Evolutionary conservation across 2,329 filamentous ascomycete species (phyloP).

Genomic region (Diplodia corticola): DNA sequence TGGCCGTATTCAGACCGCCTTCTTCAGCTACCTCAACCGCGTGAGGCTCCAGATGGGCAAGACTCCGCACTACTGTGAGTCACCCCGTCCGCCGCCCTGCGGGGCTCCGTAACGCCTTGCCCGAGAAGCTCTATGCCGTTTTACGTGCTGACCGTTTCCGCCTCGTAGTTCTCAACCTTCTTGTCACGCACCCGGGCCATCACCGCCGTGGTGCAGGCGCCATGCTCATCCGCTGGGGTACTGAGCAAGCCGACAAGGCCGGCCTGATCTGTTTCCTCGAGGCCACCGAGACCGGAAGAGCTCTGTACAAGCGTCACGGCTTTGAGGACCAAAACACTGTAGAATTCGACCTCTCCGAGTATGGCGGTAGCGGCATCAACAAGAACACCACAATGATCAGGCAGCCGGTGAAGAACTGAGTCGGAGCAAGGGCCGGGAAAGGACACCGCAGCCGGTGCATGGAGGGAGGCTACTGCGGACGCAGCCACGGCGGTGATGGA

Average conservation of each 20-base stretch:
- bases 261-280: constrained; percentile 44
- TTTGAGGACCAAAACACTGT: constrained; percentile 30
- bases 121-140: background rate
- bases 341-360: constrained; percentile 33
- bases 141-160: constrained; percentile 34
- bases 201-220: constrained; percentile 18
- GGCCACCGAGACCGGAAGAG: constrained; percentile 38
- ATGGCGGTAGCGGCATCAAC: constrained; percentile 34
- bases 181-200: constrained; percentile 22
- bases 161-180: constrained; percentile 10
- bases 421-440: background rate
- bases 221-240: constrained; percentile 20
- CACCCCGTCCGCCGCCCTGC: background rate
- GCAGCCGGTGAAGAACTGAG: constrained; percentile 20
- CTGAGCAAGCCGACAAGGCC: constrained; percentile 34
- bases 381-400: constrained; percentile 36
- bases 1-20: background rate
- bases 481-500: too few species aligned
- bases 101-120: too few species aligned
- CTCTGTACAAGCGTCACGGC: constrained; percentile 37
- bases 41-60: constrained; percentile 1
- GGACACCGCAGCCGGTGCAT: background rate
- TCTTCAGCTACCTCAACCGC: constrained; percentile 10
- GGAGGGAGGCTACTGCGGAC: too few species aligned
- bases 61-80: constrained; percentile 21